These are phyloP conservation scores for Vaccinium darrowii DNA, from an alignment of 148 eudicot species.

Conservation along the genomic window DNA sequence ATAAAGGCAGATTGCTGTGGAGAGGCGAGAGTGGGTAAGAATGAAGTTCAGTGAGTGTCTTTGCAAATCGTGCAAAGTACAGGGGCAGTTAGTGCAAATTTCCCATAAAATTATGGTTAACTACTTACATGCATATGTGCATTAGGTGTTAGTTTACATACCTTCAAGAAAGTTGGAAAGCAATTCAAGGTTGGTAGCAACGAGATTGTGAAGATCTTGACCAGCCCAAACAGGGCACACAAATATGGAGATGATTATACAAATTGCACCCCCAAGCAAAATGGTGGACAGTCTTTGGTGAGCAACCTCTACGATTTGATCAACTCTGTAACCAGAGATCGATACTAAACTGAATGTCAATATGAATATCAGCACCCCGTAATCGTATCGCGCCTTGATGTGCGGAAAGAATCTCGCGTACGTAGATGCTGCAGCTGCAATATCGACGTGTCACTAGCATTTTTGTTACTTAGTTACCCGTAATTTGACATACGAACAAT, in stretches of 20 bases:
- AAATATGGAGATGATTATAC: constrained; percentile 35
- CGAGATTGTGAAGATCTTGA: constrained; percentile 47
- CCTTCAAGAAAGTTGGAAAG: constrained; percentile 51
- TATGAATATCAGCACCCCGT: constrained; percentile 48
- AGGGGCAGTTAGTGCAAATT: too few species aligned
- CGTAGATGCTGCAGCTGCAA: constrained; percentile 45
- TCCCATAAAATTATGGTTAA: too few species aligned
- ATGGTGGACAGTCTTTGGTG: constrained; percentile 36
- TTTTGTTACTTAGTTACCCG: too few species aligned
- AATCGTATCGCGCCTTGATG: constrained; percentile 43
- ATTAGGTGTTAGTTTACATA: neutral
- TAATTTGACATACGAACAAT: too few species aligned
- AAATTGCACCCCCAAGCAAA: constrained; percentile 33
- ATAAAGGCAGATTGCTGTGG: too few species aligned
- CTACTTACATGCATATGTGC: neutral
- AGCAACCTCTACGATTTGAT: constrained; percentile 36
- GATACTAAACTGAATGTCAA: constrained; percentile 46
- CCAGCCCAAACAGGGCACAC: constrained; percentile 63
- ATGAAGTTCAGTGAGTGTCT: too few species aligned
- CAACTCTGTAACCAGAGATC: constrained; percentile 38
- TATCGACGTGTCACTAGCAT: too few species aligned
- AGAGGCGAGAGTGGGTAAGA: too few species aligned
- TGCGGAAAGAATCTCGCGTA: constrained; percentile 39
- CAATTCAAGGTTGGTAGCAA: constrained; percentile 33
- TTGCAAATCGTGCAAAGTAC: too few species aligned